These are phyloP conservation scores for Skeletonema tropicum DNA, from an alignment of 108 stramenopile species.

Conservation along the genomic window DNA sequence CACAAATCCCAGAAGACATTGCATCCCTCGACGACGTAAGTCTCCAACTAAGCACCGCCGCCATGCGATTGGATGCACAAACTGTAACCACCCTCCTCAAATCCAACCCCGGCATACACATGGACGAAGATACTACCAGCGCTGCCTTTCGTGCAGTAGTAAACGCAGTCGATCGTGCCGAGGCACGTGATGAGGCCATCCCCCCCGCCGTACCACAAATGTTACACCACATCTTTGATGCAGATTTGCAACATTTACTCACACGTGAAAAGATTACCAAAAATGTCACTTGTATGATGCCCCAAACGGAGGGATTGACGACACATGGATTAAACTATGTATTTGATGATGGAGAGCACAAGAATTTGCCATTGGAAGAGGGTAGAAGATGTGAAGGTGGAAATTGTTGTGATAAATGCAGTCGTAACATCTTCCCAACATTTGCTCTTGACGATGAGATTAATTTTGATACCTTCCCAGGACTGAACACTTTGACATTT, in stretches of 20 bases:
- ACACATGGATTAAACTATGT: constrained; percentile 35
- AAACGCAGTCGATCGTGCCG: constrained; percentile 33
- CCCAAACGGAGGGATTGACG: constrained; percentile 6
- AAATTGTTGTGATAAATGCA: constrained; percentile 36
- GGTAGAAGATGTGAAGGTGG: constrained; percentile 29
- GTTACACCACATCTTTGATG: constrained; percentile 52
- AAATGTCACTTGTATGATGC: constrained; percentile 48
- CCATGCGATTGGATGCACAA: background rate
- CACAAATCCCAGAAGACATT: background rate
- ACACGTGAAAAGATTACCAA: constrained; percentile 25
- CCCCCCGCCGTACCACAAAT: constrained; percentile 36
- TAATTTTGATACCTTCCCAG: constrained; percentile 25
- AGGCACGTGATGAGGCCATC: constrained; percentile 29
- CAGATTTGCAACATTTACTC: constrained; percentile 29
- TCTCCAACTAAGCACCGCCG: background rate
- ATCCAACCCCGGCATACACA: constrained; percentile 5
- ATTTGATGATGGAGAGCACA: constrained; percentile 36
- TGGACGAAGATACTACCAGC: constrained; percentile 41
- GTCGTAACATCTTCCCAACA: constrained; percentile 43
- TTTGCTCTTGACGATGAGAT: constrained; percentile 22
- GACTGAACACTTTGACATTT: constrained; percentile 29
- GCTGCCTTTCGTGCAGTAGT: constrained; percentile 51
- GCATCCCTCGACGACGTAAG: background rate
- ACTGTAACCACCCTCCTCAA: constrained; percentile 10
- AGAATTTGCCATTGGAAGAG: constrained; percentile 35